Evolutionary conservation across 2,329 filamentous ascomycete species (phyloP), one percentile per base, ranked within the genome.

Genomic region (Thielaviopsis populi): DNA sequence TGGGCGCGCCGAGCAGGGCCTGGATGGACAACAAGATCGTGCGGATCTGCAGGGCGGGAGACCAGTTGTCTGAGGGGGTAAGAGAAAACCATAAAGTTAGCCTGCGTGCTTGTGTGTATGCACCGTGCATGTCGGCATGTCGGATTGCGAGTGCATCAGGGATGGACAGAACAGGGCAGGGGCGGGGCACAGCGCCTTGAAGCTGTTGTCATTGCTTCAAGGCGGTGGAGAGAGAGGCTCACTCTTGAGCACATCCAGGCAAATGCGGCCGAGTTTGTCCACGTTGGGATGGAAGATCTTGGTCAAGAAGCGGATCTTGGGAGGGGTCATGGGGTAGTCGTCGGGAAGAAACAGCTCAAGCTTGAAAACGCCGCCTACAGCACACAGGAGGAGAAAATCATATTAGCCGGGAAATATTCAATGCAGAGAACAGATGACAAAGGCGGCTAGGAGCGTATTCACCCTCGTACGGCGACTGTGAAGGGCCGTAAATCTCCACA

Each of bases 281-380:
- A 99, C 96, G 74, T 99, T 99, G 62, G 94, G 94, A 74, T 99
- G 95, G 76, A 97, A 99, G 75, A 99, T 97, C 78, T 96, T 96
- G 70, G 95, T 99, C 61, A 99, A 80, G 76, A 99, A 99, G 63
- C 94, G 89, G 72, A 99, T 96, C 80, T 96, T 96, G 56, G 94
- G 94, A 63, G 94, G 92, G 41, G 91, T 96, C 94, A 99, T 99
- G 50, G 94, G 94, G 74, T 99, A 99, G 78, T 99, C 94, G 72
- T 99, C 94, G 54, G 95, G 95, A 27, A 99, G 82, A 75, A 99
- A 99, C 22, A 99, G 84, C 75, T 99, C 94, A 67, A 97, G 87
- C 76, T 95, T 92, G 80, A 99, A 99, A 68, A 96, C 82, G 59
- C 95, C 94, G 63, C 81, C 81, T 84, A 65, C 30, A 64, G 13